These are phyloP conservation scores for Fraxinus excelsior DNA, from an alignment of 257 asterid genomes.

Conservation along the genomic window DNA sequence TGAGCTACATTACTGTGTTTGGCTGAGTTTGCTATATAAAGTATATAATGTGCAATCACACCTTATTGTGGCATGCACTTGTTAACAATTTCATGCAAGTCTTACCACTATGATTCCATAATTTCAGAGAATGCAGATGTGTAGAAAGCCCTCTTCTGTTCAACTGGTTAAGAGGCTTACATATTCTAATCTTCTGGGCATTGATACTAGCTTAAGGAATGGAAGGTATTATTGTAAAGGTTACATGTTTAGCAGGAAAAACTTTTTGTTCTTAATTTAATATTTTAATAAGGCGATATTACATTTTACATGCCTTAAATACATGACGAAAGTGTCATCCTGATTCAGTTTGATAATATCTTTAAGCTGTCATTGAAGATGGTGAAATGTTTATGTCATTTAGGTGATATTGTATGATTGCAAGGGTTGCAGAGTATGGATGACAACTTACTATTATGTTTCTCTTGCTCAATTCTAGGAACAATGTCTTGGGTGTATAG, in stretches of 20 bases:
- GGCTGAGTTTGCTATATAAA: constrained; percentile 8
- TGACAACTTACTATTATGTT: too few species aligned
- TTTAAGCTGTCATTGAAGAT: neutral
- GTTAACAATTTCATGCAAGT: constrained; percentile 22
- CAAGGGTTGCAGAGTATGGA: too few species aligned
- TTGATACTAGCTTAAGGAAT: constrained; percentile 68
- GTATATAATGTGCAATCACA: neutral
- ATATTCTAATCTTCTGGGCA: constrained; percentile 71
- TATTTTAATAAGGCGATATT: neutral
- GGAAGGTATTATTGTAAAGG: constrained; percentile 61
- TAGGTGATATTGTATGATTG: neutral
- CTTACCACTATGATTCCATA: constrained; percentile 25
- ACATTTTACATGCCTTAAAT: neutral
- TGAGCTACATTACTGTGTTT: constrained; percentile 29
- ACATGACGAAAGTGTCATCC: neutral
- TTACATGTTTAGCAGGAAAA: constrained; percentile 15
- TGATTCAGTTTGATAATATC: neutral
- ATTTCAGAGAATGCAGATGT: constrained; percentile 71
- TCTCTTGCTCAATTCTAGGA: neutral
- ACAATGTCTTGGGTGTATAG: neutral
- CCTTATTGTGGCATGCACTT: constrained; percentile 5
- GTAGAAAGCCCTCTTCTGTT: constrained; percentile 91
- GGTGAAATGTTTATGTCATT: neutral
- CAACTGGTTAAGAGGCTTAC: constrained; percentile 61
- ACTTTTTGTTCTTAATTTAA: neutral